phyloP scores from a whole-genome alignment of 441 rosid genomes.

The Metrosideros polymorpha region DNA sequence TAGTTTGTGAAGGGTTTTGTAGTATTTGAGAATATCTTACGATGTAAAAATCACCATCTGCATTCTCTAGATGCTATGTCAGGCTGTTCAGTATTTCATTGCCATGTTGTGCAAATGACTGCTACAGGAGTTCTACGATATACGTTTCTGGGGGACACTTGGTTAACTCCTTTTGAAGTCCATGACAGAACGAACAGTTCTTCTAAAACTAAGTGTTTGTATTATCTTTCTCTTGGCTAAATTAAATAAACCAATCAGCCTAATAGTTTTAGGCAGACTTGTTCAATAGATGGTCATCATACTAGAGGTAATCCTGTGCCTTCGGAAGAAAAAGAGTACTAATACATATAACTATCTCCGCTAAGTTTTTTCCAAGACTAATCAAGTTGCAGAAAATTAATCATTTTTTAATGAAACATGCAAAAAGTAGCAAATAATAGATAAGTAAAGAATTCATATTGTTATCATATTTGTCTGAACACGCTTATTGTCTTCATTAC shows the following conservation, averaged over 20 bases:
- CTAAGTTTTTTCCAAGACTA: background rate
- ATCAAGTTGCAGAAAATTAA: background rate
- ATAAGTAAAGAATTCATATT: background rate
- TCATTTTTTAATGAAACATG: background rate
- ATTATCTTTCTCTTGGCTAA: background rate
- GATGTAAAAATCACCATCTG: background rate
- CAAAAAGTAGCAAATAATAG: background rate
- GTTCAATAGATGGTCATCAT: background rate
- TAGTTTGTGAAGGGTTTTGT: background rate
- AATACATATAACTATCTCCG: background rate
- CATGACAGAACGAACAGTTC: background rate
- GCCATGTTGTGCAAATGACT: background rate
- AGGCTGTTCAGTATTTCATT: background rate
- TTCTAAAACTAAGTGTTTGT: background rate
- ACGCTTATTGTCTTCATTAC: background rate
- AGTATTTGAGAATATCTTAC: background rate
- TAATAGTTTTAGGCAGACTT: background rate
- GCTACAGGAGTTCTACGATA: background rate
- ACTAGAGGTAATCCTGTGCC: background rate
- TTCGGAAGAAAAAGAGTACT: background rate
- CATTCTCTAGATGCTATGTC: background rate
- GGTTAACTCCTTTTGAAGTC: background rate
- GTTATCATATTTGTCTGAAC: background rate
- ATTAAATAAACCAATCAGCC: background rate
- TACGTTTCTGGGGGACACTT: background rate